phyloP scores from a whole-genome alignment of 345 rosid genomes.

The Laguncularia racemosa region DNA sequence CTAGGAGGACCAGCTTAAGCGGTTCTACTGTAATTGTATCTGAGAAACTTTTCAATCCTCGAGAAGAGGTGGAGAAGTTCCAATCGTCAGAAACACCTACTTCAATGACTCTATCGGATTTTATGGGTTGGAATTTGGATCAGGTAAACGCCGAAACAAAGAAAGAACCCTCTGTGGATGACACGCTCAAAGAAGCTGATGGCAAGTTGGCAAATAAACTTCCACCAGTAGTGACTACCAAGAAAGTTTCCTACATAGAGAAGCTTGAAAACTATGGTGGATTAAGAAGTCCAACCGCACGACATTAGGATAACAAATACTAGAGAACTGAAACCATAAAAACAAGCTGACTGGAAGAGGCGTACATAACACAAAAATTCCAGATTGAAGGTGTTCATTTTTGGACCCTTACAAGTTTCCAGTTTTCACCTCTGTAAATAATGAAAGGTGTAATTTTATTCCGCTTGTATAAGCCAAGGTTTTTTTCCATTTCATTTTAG shows the following conservation, averaged over 20 bases:
- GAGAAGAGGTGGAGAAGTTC: slow-evolving; percentile 16
- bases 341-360: slow-evolving; percentile 3
- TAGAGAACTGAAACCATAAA: slow-evolving; percentile 1
- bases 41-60: not conserved
- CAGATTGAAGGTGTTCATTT: too few species aligned
- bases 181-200: slow-evolving; percentile 9
- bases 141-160: slow-evolving; percentile 26
- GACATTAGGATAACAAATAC: slow-evolving; percentile 25
- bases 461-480: too few species aligned
- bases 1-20: slow-evolving; percentile 18
- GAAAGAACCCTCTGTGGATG: slow-evolving; percentile 17
- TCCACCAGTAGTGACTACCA: slow-evolving; percentile 32
- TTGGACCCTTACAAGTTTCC: too few species aligned
- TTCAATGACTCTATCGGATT: slow-evolving; percentile 58
- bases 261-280: slow-evolving; percentile 46
- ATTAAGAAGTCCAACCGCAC: slow-evolving; percentile 65
- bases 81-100: slow-evolving; percentile 18
- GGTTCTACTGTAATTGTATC: not conserved
- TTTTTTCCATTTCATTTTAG: too few species aligned
- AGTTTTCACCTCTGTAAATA: too few species aligned
- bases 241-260: slow-evolving; percentile 43
- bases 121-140: slow-evolving; percentile 63
- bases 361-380: not conserved
- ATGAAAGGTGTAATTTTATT: too few species aligned
- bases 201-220: slow-evolving; percentile 26